Evolutionary conservation across 2,329 filamentous ascomycete species (phyloP).

Genomic region (Phoma sp.): DNA sequence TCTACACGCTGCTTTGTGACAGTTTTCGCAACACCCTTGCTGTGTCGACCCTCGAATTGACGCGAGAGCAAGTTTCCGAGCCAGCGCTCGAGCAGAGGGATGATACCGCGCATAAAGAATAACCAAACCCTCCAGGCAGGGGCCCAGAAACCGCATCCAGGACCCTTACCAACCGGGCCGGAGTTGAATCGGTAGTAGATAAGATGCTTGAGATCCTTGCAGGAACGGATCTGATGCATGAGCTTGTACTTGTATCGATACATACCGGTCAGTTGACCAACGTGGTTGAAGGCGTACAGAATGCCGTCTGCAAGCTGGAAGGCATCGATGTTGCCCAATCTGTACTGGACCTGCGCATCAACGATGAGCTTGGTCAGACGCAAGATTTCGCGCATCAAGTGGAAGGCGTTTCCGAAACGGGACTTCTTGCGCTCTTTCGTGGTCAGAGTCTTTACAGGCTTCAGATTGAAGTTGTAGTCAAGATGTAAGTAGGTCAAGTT

Average conservation of each 20-base stretch:
- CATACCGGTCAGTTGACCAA: constrained; percentile 98
- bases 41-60: constrained; percentile 97
- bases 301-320: constrained; percentile 99
- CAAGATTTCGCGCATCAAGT: constrained; percentile 97
- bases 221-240: constrained; percentile 99
- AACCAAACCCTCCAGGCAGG: constrained; percentile 99
- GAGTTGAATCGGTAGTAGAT: constrained; percentile 99
- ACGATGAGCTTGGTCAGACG: constrained; percentile 97
- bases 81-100: constrained; percentile 95
- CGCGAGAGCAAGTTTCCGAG: constrained; percentile 94
- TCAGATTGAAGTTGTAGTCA: constrained; percentile 99
- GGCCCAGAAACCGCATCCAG: constrained; percentile 98
- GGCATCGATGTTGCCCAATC: constrained; percentile 96
- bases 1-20: constrained; percentile 99
- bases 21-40: constrained; percentile 98
- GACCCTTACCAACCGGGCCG: constrained; percentile 94
- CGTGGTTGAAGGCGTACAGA: constrained; percentile 98
- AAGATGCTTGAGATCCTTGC: constrained; percentile 98
- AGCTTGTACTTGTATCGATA: constrained; percentile 99
- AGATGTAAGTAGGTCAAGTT: constrained; percentile 98
- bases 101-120: constrained; percentile 99
- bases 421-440: constrained; percentile 99
- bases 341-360: constrained; percentile 97
- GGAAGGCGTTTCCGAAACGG: constrained; percentile 97
- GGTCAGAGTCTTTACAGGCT: constrained; percentile 97